Evolutionary conservation across 345 rosid species (phyloP).

Genomic region (Crucihimalaya himalaica): DNA sequence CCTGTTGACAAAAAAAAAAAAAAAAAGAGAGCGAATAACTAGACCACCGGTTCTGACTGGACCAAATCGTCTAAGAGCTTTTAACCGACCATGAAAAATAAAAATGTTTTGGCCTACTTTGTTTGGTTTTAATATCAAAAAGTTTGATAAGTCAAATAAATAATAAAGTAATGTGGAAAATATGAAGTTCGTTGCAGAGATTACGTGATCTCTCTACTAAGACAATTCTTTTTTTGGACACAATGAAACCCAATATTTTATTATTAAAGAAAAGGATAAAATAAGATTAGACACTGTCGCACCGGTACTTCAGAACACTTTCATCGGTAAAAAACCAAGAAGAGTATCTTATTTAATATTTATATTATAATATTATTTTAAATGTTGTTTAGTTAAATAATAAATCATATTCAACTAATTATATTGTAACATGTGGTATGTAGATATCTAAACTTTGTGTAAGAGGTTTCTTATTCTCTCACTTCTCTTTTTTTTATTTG

Average conservation of each 20-base stretch:
- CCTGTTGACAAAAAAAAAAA: too few species aligned
- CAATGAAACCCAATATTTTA: neutral
- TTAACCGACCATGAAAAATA: slow-evolving; percentile 15
- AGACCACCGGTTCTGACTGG: slow-evolving; percentile 11
- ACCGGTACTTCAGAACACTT: too few species aligned
- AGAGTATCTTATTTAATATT: too few species aligned
- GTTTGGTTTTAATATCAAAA: neutral
- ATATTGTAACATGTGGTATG: too few species aligned
- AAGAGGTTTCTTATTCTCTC: too few species aligned
- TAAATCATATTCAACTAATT: too few species aligned
- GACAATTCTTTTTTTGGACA: neutral
- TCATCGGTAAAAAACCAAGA: too few species aligned
- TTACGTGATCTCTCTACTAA: slow-evolving; percentile 27
- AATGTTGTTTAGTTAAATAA: too few species aligned
- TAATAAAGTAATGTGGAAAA: slow-evolving; percentile 29
- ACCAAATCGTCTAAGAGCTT: neutral
- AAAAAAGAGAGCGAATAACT: neutral
- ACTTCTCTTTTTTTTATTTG: too few species aligned
- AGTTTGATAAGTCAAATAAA: slow-evolving; percentile 25
- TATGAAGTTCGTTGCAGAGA: slow-evolving; percentile 8
- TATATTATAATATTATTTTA: too few species aligned
- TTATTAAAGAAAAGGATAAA: neutral
- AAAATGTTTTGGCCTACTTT: neutral
- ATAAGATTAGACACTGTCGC: too few species aligned
- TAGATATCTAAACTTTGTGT: too few species aligned